These are phyloP conservation scores for Ajuga reptans DNA, from an alignment of 305 asterid genomes.

Conservation along the genomic window DNA sequence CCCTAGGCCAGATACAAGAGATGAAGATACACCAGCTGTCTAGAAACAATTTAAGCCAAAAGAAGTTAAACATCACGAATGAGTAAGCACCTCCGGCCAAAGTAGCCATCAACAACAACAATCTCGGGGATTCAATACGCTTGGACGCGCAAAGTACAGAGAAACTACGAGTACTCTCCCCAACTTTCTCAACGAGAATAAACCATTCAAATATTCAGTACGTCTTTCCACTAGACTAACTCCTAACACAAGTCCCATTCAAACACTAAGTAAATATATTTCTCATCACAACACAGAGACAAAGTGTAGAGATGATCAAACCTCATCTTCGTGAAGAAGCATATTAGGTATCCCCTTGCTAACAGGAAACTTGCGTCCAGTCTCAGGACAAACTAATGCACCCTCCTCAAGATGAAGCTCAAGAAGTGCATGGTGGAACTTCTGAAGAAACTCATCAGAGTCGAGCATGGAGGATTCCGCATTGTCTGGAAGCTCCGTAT, in stretches of 20 bases:
- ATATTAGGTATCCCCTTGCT: conserved; percentile 80
- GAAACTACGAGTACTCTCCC: not conserved
- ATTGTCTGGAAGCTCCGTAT: conserved; percentile 49
- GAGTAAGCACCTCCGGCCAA: too few species aligned
- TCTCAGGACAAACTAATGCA: conserved; percentile 70
- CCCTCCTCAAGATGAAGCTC: conserved; percentile 87
- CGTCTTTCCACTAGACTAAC: not conserved
- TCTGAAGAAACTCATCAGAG: conserved; percentile 56
- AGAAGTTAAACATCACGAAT: too few species aligned
- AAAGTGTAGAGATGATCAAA: conserved; percentile 24
- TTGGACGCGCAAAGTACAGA: not conserved
- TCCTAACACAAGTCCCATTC: not conserved
- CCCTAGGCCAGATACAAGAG: too few species aligned
- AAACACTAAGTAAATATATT: conserved; percentile 7
- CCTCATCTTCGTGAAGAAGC: conserved; percentile 89
- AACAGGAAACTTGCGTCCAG: conserved; percentile 72
- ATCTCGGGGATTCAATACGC: not conserved
- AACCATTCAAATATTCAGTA: not conserved
- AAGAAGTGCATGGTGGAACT: conserved; percentile 74
- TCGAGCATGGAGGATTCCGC: conserved; percentile 58
- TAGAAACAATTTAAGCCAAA: too few species aligned
- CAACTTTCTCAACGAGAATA: not conserved
- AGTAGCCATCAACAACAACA: not conserved
- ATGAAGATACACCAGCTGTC: too few species aligned
- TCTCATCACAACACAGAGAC: conserved; percentile 4